Conservation (phyloP, 2,329 filamentous ascomycete genomes). For the Penicillium nordicum region DNA sequence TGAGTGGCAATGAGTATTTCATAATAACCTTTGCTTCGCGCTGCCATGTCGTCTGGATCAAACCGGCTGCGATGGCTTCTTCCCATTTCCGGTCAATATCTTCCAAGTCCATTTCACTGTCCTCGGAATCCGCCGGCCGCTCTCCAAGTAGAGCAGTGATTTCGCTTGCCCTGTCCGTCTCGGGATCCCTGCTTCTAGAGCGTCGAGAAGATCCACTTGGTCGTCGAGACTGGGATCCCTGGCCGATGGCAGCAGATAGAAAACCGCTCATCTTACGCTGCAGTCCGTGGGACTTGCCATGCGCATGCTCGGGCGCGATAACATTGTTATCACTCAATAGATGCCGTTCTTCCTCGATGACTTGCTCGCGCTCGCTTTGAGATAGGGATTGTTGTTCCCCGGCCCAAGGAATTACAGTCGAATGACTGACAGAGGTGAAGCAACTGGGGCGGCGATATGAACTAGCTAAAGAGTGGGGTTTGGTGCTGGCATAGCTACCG, state of each 20-base stretch:
- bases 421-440: conserved; percentile 68
- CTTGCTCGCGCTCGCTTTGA: conserved; percentile 52
- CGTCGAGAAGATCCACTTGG: conserved; percentile 5
- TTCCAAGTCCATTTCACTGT: conserved; percentile 50
- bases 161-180: conserved; percentile 36
- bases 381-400: conserved; percentile 46
- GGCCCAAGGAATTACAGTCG: conserved; percentile 59
- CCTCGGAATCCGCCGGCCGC: conserved; percentile 34
- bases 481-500: conserved; percentile 36
- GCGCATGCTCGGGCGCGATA: conserved; percentile 52
- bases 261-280: conserved; percentile 27
- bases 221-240: conserved; percentile 12
- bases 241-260: conserved; percentile 18
- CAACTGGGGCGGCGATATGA: conserved; percentile 75
- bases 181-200: conserved; percentile 8
- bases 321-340: conserved; percentile 59
- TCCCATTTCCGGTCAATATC: conserved; percentile 74
- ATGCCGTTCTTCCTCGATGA: conserved; percentile 56
- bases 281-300: conserved; percentile 15
- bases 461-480: conserved; percentile 53
- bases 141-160: conserved; percentile 48
- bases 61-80: conserved; percentile 73
- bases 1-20: conserved; percentile 66
- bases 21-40: conserved; percentile 79
- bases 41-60: conserved; percentile 87